Conservation (phyloP, 1,139 yeast genomes). For the Kodamaea sp. region DNA sequence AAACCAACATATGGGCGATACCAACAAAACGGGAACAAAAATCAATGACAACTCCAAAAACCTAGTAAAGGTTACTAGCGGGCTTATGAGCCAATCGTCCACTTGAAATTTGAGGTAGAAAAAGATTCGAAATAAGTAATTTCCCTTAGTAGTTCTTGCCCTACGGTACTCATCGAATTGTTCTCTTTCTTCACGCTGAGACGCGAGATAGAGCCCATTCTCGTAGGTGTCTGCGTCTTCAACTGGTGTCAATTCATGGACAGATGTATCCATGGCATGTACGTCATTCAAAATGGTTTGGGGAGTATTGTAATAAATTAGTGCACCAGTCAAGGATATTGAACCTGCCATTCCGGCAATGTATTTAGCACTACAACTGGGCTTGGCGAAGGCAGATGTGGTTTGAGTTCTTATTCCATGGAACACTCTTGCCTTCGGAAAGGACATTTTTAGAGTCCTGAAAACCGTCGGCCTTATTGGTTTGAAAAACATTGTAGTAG, state of each 20-base stretch:
- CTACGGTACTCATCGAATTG: constrained; percentile 27
- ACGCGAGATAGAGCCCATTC: constrained; percentile 62
- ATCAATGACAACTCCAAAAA: constrained; percentile 66
- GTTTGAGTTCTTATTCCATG: background rate
- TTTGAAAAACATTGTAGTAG: too few relatives aligned
- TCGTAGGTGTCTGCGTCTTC: constrained; percentile 64
- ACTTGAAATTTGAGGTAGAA: constrained; percentile 42
- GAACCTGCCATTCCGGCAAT: constrained; percentile 4
- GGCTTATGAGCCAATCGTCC: constrained; percentile 63
- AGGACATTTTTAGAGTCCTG: background rate
- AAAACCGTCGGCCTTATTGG: too few relatives aligned
- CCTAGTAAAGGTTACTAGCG: constrained; percentile 64
- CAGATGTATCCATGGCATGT: constrained; percentile 33
- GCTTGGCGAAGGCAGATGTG: background rate
- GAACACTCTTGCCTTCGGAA: background rate
- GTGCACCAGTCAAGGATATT: constrained; percentile 1
- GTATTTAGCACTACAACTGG: background rate
- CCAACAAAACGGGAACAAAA: constrained; percentile 68
- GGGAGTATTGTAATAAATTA: constrained; percentile 2
- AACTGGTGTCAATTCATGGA: constrained; percentile 45
- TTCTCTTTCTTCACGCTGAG: constrained; percentile 50
- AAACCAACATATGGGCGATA: constrained; percentile 65
- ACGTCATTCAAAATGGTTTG: constrained; percentile 28
- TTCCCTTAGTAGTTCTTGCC: constrained; percentile 26
- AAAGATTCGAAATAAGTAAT: constrained; percentile 27